phyloP scores from a whole-genome alignment of 1,139 yeast species.

The Pichia sp. region DNA sequence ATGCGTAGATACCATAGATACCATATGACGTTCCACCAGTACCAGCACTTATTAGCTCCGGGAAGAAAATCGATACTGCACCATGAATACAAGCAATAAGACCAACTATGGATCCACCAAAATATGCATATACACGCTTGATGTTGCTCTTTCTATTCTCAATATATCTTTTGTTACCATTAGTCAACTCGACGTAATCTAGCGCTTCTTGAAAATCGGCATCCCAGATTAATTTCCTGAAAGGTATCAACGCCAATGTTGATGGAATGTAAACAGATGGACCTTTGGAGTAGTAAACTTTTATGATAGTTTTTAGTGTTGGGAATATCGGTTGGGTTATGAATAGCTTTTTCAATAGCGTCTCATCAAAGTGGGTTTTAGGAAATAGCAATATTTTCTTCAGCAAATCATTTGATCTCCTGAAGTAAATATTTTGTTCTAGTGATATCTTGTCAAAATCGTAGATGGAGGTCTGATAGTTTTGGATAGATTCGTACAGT shows the following conservation, averaged over 20 bases:
- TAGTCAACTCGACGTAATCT: slow-evolving; percentile 55
- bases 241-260: slow-evolving; percentile 54
- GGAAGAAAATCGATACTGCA: slow-evolving; percentile 36
- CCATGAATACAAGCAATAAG: slow-evolving; percentile 33
- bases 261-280: slow-evolving; percentile 38
- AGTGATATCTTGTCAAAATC: slow-evolving; percentile 23
- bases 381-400: slow-evolving; percentile 7
- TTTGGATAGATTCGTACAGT: slow-evolving; percentile 16
- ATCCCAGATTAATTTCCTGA: slow-evolving; percentile 53
- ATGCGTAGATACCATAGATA: slow-evolving; percentile 48
- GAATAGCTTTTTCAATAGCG: slow-evolving; percentile 14
- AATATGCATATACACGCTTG: slow-evolving; percentile 28
- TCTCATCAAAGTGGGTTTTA: slow-evolving; percentile 13
- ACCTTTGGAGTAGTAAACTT: slow-evolving; percentile 35
- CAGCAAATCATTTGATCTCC: slow-evolving; percentile 23
- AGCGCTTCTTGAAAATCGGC: slow-evolving; percentile 59
- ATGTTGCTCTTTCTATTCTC: slow-evolving; percentile 30
- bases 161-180: slow-evolving; percentile 52
- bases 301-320: slow-evolving; percentile 22
- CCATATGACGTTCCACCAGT: slow-evolving; percentile 35
- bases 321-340: slow-evolving; percentile 19
- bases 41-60: slow-evolving; percentile 31
- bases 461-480: slow-evolving; percentile 25
- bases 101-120: slow-evolving; percentile 36
- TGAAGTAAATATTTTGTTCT: slow-evolving; percentile 19